Base-by-base conservation (phyloP, 2,329 filamentous ascomycete genomes). In the Venturia pyrina region DNA sequence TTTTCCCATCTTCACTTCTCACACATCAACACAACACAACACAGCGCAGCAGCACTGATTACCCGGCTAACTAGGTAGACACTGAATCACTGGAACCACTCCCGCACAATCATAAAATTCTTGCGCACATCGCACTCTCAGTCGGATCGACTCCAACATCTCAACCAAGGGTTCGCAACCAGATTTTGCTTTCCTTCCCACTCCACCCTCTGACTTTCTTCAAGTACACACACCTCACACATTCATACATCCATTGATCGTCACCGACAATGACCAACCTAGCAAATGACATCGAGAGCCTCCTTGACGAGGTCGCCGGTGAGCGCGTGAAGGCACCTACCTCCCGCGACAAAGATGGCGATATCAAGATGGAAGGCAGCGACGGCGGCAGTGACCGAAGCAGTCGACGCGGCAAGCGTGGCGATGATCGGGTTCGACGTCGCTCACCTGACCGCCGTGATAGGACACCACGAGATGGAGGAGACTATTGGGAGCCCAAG, bases 201-300 rank as follows among this genome's bases (percentile, higher is more conserved):
- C 32, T 32, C 37, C 40, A 44, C 60, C 37, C 28, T 46, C 60
- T 62, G 62, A 64, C 53, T 37, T 21, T 37, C 28, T 59, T n/a
- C 53, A 59, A 59, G 53, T 59, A 59, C 53, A 59, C 53, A 59
- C 48, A 59, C 28, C 53, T 34, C 28, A 34, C 32, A 59, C 53
- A 53, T n/a, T 5, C 32, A 59, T 37, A 34, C 53, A 34, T 59
- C 32, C 53, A 34, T 59, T 59, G 53, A 34, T 34, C 53, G 28
- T 37, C 53, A n/a, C 53, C 53, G 53, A 59, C 53, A 59, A 59
- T 59, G 53, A 59, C 53, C 28, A 37, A 59, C 53, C 32, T 59
- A 59, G 53, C 53, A 34, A 59, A 34, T 24, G 32, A 59, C 32
- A 59, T 59, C 53, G 53, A 59, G 53, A 37, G 28, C 19, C 53